Evolutionary conservation across 1,139 yeast genomes (phyloP), one percentile per base, ranked within the genome.

Genomic region (Debaryomyces subglobosus): DNA sequence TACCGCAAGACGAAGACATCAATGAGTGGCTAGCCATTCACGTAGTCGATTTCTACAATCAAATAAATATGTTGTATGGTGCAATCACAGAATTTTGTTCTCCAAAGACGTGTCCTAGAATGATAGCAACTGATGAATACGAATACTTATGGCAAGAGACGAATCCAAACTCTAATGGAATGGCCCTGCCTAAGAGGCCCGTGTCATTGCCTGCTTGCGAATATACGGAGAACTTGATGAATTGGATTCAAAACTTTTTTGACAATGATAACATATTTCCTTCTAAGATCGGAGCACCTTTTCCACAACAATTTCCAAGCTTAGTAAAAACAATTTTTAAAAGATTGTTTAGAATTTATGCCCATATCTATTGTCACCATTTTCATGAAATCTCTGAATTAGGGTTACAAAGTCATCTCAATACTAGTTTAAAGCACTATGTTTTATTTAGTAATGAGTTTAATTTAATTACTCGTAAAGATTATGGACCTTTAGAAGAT

Each of bases 11-110:
- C 53, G 99, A 94, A 65, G 96, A 90, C 61, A 64, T 84, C 46
- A 86, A 88, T 60, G 99, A 94, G 68, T 94, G 99, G 99, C 72
- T 94, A 47, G 99, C 99, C 0, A 96, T 92, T 15, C 97, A 94
- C 63, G 87, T 86, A 33, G 94, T 86, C 15, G 92, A 87, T 64
- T 94, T 94, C 64, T 94, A 89, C 71, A 92, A 92, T 65, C 99
- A 94, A 67, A 86, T 92, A 60, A 94, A 94, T 68, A 94, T 94
- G 99, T 75, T 94, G 6, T 94, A 94, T 62, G 97, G 98, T 10
- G 86, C 98, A 5, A 88, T 95, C 52, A 92, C 99, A 1, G 97
- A 91, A 69, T 92, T 94, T 62, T 94, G 99, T 66, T 89, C 97
- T 0, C 97, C 98, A 1, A 68, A 73, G 16, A 81, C 96, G 2